These are phyloP conservation scores for Penicillium sp. DNA, from an alignment of 2,329 filamentous ascomycete genomes.

Conservation along the genomic window DNA sequence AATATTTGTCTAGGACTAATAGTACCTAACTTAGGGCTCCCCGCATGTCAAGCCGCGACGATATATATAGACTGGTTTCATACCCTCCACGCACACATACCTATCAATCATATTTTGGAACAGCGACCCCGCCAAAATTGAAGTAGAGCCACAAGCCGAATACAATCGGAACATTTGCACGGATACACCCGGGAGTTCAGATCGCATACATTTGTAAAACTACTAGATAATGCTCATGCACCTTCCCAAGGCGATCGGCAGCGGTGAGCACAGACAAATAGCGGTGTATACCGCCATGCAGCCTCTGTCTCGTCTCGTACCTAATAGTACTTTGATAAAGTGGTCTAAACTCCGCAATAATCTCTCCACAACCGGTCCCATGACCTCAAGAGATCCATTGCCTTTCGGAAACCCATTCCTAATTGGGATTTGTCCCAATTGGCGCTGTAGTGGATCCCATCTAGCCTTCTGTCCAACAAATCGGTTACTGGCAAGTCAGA, in stretches of 20 bases:
- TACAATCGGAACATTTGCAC: background rate
- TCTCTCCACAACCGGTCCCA: background rate
- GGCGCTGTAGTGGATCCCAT: background rate
- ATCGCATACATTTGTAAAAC: too few relatives aligned
- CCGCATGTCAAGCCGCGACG: background rate
- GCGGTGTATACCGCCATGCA: background rate
- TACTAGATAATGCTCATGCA: too few relatives aligned
- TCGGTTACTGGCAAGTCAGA: background rate
- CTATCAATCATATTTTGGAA: background rate
- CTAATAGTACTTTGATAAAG: background rate
- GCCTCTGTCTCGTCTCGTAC: background rate
- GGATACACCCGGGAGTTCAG: background rate
- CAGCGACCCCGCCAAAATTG: background rate
- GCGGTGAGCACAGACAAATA: background rate
- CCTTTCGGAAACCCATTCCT: background rate
- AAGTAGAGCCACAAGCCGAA: background rate
- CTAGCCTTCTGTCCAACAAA: background rate
- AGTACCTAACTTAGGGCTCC: background rate
- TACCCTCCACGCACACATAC: background rate
- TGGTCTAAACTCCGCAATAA: background rate
- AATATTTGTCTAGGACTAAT: background rate
- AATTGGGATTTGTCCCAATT: background rate
- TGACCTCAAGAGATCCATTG: background rate
- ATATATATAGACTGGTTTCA: background rate
- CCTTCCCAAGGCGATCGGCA: too few relatives aligned